These are phyloP conservation scores for Chlorencoelia australis DNA, from an alignment of 2,329 filamentous ascomycete species.

Conservation along the genomic window DNA sequence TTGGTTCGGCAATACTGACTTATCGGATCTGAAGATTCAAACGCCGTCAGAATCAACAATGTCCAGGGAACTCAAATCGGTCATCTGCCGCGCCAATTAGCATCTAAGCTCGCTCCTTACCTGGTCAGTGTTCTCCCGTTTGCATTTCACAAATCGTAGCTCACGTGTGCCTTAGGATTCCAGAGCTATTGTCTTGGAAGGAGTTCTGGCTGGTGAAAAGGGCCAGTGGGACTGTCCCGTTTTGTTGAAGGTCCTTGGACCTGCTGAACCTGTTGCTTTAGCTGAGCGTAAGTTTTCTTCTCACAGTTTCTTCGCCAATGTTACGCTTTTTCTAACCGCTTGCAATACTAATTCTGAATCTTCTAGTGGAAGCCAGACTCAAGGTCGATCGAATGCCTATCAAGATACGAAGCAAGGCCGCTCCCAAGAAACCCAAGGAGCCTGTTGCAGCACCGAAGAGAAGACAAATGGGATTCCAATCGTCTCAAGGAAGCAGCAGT, in stretches of 20 bases:
- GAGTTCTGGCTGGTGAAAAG: constrained; percentile 56
- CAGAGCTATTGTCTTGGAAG: constrained; percentile 55
- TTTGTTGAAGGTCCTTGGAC: constrained; percentile 58
- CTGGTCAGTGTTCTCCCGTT: constrained; percentile 39
- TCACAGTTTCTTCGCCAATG: neutral
- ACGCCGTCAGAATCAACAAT: constrained; percentile 72
- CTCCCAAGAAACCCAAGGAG: constrained; percentile 41
- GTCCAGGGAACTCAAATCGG: constrained; percentile 68
- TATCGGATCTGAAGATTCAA: too few relatives aligned
- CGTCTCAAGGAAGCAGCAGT: constrained; percentile 16
- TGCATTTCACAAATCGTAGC: neutral
- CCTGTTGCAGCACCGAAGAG: constrained; percentile 40
- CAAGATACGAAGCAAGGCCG: constrained; percentile 22
- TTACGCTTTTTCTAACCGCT: too few relatives aligned
- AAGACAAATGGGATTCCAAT: constrained; percentile 18
- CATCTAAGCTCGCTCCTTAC: constrained; percentile 62
- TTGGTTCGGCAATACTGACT: too few relatives aligned
- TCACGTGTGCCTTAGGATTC: constrained; percentile 35
- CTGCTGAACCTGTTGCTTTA: constrained; percentile 42
- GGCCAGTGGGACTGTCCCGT: constrained; percentile 63
- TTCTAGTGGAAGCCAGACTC: constrained; percentile 46
- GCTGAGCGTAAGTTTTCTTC: constrained; percentile 24
- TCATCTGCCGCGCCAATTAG: constrained; percentile 59
- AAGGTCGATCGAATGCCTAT: constrained; percentile 52
- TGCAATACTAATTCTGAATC: neutral